Evolutionary conservation across 2,329 filamentous ascomycete species (phyloP), one percentile per base, ranked within the genome.

Genomic region (Hypoxylon sp.): DNA sequence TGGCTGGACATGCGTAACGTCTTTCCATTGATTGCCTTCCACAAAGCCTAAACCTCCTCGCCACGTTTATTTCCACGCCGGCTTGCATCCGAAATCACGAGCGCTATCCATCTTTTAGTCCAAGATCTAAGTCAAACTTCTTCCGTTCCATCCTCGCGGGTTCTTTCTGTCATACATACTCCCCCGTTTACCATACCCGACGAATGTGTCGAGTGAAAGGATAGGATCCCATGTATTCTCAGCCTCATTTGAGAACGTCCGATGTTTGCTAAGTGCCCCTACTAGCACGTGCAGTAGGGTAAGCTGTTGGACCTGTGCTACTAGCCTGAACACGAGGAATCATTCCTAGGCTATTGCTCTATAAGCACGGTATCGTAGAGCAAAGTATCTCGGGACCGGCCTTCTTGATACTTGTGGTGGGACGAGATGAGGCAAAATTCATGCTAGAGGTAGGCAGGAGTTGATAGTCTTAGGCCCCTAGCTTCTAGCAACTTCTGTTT

Each of bases 191-290:
- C 25, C 25, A 7, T 29, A 8, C 11, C 32, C n/a, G n/a, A n/a
- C 32, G 27, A 34, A 27, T 7, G 27, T 9, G 29, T 34, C 15
- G 16, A 19, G 16, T 13, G 25, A 3, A 32, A 40, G 16, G 9
- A 29, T 32, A 15, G 23, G 12, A 2, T n/a, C 21, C 12, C 20
- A 30, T 23, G 36, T 32, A 30, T 6, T 20, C 29, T 29, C 45
- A n/a, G 37, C 36, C 29, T 49, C 36, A 41, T 49, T 37, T 30
- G 45, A 17, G 30, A 13, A 30, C 13, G 21, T 7, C 12, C 23
- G n/a, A 40, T 40, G 44, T 47, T 47, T 47, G 44, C 35, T 13
- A 13, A n/a, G 3, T 20, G 25, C 12, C 19, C 11, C 7, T n/a
- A 9, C 13, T 13, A 7, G 9, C 26, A 23, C 15, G 17, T 38